Evolutionary conservation across 2,329 filamentous ascomycete species (phyloP).

Genomic region (Fusarium guadeloupense): DNA sequence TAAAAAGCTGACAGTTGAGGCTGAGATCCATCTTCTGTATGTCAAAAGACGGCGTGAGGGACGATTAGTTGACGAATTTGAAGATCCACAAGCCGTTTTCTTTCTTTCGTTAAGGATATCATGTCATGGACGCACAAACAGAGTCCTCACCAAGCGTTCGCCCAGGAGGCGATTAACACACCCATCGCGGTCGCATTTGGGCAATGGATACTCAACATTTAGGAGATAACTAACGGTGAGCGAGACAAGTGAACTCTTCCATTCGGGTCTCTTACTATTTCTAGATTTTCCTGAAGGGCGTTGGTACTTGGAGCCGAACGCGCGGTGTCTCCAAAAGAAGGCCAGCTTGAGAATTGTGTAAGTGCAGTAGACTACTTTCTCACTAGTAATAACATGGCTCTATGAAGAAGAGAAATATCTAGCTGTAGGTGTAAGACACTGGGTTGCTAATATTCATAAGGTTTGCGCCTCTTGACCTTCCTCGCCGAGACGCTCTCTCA

Average conservation of each 20-base stretch:
- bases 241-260: fast-evolving
- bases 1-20: too few relatives aligned
- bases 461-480: constrained; percentile 45
- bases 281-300: constrained; percentile 38
- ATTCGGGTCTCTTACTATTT: constrained; percentile 15
- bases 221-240: constrained; percentile 39
- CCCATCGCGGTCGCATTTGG: constrained; percentile 30
- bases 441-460: constrained; percentile 18
- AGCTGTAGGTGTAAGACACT: too few relatives aligned
- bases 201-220: constrained; percentile 43
- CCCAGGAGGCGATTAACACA: constrained; percentile 34
- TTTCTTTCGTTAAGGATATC: too few relatives aligned
- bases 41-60: too few relatives aligned
- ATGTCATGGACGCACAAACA: constrained; percentile 44
- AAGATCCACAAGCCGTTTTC: too few relatives aligned
- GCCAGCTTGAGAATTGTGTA: constrained; percentile 45
- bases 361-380: constrained; percentile 14
- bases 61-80: constrained; percentile 4
- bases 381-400: too few relatives aligned
- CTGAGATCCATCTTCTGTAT: too few relatives aligned
- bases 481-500: constrained; percentile 35
- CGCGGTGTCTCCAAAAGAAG: constrained; percentile 33
- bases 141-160: constrained; percentile 39
- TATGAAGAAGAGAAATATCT: background rate
- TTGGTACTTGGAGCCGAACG: constrained; percentile 39